Percentiles rank a stretch among this genome's conserved stretches.
Conservation (phyloP, 371 early-diverging fungal species). For the Mortierella sp. region DNA sequence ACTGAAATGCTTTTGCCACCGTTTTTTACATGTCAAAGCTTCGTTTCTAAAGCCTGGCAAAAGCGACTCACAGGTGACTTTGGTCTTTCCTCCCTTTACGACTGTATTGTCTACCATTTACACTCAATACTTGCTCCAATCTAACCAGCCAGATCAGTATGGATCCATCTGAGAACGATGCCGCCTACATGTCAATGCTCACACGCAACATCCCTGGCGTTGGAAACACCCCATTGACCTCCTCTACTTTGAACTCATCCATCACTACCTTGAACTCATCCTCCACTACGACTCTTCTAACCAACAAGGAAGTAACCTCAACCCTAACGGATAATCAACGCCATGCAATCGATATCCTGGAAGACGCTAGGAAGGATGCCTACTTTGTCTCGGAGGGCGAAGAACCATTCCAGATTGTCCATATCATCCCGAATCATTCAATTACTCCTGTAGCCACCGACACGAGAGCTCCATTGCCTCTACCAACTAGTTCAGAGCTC, state of each 20-base stretch:
- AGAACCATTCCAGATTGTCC: conserved; percentile 36
- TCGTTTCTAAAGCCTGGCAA: no score
- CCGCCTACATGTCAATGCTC: conserved; percentile 49
- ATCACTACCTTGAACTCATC: no score
- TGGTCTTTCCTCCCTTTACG: no score
- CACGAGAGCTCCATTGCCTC: not conserved
- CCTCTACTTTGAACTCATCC: not conserved
- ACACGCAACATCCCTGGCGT: conserved; percentile 49
- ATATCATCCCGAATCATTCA: conserved; percentile 22
- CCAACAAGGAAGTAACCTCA: not conserved
- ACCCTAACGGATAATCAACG: conserved; percentile 19
- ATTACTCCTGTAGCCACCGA: not conserved
- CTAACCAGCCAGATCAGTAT: no score
- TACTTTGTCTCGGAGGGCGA: conserved; percentile 49
- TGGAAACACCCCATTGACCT: conserved; percentile 15
- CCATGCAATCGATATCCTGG: conserved; percentile 21
- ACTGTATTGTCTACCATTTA: not conserved
- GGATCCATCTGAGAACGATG: not conserved
- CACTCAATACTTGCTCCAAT: not conserved
- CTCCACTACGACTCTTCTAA: not conserved
- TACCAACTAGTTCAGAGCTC: conserved; percentile 28
- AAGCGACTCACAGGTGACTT: no score
- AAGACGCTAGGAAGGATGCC: conserved; percentile 23
- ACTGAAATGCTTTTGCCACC: no score
- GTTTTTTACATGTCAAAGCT: no score